Base-by-base conservation (phyloP, 169 alveolate species). In the Perkinsus chesapeaki region DNA sequence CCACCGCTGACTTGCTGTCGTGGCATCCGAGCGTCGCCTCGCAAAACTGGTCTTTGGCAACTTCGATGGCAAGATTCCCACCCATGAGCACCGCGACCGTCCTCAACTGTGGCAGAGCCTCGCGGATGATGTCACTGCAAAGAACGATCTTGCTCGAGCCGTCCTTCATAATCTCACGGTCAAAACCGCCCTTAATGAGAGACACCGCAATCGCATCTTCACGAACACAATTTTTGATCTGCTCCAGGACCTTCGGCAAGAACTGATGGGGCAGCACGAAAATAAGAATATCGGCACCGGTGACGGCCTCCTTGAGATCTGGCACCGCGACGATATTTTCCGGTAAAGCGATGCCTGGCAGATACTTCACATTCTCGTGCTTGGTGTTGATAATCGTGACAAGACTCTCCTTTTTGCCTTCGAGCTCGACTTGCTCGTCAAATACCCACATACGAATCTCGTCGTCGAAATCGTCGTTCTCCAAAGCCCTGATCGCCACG, bases 21-120 rank as follows among this genome's bases (percentile, higher is more conserved):
- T 96, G 92, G 93, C 97, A 97, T 39, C 99, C 99, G 90, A 98
- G 95, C 36, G 99, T 98, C 39, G 99, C 98, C 95, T 98, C 99
- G 73, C 99, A 97, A 95, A 98, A 98, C 93, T 97, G 96, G 73
- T 98, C 98, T 91, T 94, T 96, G 34, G 99, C 99, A 36, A 98
- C 98, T 90, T 97, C 98, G 91, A 95, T 95, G 31, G 99, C 99
- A 38, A 98, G 98, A 95, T 98, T 96, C 12, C 98, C 98, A 27
- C 98, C 99, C 73, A 97, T 95, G 37, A 96, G 95, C 34, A 96
- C 98, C 31, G 97, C 82, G 12, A 60, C 82, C 82, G 82, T 60
- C 82, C 23, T 60, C 82, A 60, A 34, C 82, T 60, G 82, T 1
- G 82, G 82, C 0, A 60, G 82, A 16, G 82, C 82, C 38, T 94